Percentiles rank a stretch among this genome's conserved stretches.
Evolutionary conservation across 1,139 yeast species (phyloP).

Genomic region (Pneumocystis jirovecii): DNA sequence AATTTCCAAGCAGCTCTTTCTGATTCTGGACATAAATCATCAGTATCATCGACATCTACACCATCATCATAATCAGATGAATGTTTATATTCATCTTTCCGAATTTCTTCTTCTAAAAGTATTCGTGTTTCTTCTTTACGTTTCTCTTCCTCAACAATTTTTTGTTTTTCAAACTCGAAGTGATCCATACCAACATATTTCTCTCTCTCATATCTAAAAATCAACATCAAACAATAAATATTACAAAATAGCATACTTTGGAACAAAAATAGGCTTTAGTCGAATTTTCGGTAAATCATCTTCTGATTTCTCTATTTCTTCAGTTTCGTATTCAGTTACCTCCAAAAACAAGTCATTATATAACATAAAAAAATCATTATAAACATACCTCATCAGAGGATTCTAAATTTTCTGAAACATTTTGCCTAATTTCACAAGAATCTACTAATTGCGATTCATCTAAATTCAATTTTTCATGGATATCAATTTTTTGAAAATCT

Average conservation of each 20-base stretch:
- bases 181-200: neutral
- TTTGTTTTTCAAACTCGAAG: neutral
- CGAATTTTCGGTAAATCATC: neutral
- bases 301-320: neutral
- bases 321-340: neutral
- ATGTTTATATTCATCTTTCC: slow-evolving; percentile 7
- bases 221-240: neutral
- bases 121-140: slow-evolving; percentile 1
- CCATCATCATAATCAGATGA: slow-evolving; percentile 17
- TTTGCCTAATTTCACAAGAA: neutral
- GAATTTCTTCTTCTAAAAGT: neutral
- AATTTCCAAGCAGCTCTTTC: slow-evolving; percentile 35
- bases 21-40: slow-evolving; percentile 36
- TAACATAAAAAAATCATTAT: neutral
- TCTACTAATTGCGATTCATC: neutral
- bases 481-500: neutral
- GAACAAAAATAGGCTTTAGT: neutral
- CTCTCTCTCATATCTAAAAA: neutral
- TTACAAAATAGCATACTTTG: neutral
- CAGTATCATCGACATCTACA: slow-evolving; percentile 36
- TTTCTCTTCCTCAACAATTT: neutral
- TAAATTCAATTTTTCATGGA: neutral
- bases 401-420: neutral
- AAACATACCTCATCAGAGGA: neutral
- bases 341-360: neutral